phyloP scores from a whole-genome alignment of 1,139 yeast genomes.

The Candida tropicalis region DNA sequence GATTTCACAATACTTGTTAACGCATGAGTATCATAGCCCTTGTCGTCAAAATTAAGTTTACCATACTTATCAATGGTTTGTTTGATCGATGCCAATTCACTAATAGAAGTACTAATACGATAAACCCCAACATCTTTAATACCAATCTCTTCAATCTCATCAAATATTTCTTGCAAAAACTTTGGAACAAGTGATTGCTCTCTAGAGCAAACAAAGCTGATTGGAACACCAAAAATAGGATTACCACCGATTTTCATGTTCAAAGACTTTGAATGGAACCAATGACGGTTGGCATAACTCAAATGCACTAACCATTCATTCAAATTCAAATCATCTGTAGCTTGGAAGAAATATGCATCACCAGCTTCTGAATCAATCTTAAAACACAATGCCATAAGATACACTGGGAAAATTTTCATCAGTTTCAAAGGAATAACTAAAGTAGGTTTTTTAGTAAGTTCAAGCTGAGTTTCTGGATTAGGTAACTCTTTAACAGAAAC shows the following conservation, averaged over 20 bases:
- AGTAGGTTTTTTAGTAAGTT: slow-evolving; percentile 57
- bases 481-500: slow-evolving; percentile 64
- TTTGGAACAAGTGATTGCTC: slow-evolving; percentile 66
- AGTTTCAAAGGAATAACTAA: slow-evolving; percentile 56
- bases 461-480: slow-evolving; percentile 41
- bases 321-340: slow-evolving; percentile 62
- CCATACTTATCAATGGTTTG: slow-evolving; percentile 75
- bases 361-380: slow-evolving; percentile 56
- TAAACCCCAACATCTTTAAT: slow-evolving; percentile 90
- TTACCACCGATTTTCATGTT: slow-evolving; percentile 28
- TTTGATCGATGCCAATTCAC: slow-evolving; percentile 72
- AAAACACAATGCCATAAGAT: slow-evolving; percentile 56
- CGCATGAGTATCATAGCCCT: slow-evolving; percentile 83
- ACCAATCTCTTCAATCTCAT: slow-evolving; percentile 81
- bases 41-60: slow-evolving; percentile 56
- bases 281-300: slow-evolving; percentile 53
- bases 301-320: slow-evolving; percentile 71
- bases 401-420: slow-evolving; percentile 56
- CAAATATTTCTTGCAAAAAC: slow-evolving; percentile 64
- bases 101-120: slow-evolving; percentile 87
- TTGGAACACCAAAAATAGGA: slow-evolving; percentile 87
- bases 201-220: slow-evolving; percentile 71
- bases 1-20: slow-evolving; percentile 89
- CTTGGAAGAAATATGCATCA: slow-evolving; percentile 70
- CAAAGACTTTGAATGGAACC: slow-evolving; percentile 52